phyloP scores from a whole-genome alignment of 345 rosid species.

The Pugionium dolabratum region DNA sequence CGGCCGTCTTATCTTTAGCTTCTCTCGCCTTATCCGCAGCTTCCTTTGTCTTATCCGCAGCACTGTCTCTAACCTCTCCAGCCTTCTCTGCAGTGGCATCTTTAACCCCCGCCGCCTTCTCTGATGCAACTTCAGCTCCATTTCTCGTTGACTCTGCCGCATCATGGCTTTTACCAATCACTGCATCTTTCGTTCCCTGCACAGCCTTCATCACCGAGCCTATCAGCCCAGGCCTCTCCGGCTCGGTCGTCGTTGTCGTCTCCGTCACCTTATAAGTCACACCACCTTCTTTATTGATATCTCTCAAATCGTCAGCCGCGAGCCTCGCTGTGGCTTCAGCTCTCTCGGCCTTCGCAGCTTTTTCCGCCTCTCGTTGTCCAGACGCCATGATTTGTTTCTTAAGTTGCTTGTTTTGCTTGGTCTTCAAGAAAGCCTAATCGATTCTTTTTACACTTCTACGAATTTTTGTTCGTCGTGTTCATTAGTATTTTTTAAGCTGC shows the following conservation, averaged over 20 bases:
- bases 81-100: conserved; percentile 37
- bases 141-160: conserved; percentile 28
- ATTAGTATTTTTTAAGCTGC: conserved; percentile 24
- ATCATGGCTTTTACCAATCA: conserved; percentile 50
- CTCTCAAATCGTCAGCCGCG: conserved; percentile 50
- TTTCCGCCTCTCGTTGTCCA: conserved; percentile 53
- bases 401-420: conserved; percentile 14
- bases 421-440: background rate
- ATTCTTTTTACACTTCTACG: background rate
- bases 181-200: conserved; percentile 60
- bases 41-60: conserved; percentile 32
- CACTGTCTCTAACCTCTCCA: conserved; percentile 23
- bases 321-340: conserved; percentile 51
- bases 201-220: conserved; percentile 62
- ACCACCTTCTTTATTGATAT: conserved; percentile 40
- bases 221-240: conserved; percentile 52
- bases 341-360: conserved; percentile 33
- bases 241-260: conserved; percentile 35
- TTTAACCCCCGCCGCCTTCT: conserved; percentile 31
- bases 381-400: conserved; percentile 48
- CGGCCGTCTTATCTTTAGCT: conserved; percentile 33
- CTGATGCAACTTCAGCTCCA: conserved; percentile 23
- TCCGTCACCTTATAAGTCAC: conserved; percentile 37
- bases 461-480: background rate
- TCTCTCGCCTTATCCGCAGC: conserved; percentile 25